phyloP scores from a whole-genome alignment of 1,284 basidiomycete species.

The Trichosporon sp. region DNA sequence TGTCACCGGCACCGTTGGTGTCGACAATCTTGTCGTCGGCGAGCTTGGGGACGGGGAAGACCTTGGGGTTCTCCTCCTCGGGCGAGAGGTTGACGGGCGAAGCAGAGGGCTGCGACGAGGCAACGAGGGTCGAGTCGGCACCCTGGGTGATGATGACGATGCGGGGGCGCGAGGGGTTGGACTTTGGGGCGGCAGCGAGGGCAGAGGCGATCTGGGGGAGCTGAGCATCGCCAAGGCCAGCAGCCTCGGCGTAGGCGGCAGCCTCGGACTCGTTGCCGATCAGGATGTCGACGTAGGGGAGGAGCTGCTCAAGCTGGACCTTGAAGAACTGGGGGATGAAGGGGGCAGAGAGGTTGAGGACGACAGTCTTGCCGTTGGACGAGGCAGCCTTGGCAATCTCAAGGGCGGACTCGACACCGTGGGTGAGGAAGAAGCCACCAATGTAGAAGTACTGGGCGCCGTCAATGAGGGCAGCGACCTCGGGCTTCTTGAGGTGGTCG shows the following conservation, averaged over 20 bases:
- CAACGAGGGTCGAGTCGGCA: constrained; percentile 76
- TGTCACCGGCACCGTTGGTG: constrained; percentile 99
- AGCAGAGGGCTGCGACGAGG: constrained; percentile 65
- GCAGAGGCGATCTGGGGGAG: constrained; percentile 69
- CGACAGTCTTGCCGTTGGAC: constrained; percentile 76
- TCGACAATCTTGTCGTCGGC: constrained; percentile 78
- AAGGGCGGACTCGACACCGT: constrained; percentile 76
- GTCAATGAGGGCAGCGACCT: constrained; percentile 75
- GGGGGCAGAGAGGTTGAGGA: constrained; percentile 93
- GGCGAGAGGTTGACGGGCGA: constrained; percentile 53
- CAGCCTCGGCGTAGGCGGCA: constrained; percentile 77
- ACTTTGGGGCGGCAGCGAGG: constrained; percentile 68
- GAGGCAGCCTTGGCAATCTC: constrained; percentile 81
- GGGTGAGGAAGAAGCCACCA: constrained; percentile 97
- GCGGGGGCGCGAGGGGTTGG: constrained; percentile 73
- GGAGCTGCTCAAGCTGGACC: constrained; percentile 72
- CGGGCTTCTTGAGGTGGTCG: constrained; percentile 75
- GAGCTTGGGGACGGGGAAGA: constrained; percentile 68
- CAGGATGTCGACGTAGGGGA: constrained; percentile 81
- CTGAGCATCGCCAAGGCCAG: constrained; percentile 63
- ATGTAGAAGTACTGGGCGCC: constrained; percentile 88
- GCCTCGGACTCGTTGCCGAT: constrained; percentile 97
- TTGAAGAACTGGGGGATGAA: constrained; percentile 97
- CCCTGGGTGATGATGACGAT: constrained; percentile 93
- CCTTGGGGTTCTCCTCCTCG: constrained; percentile 58